Evolutionary conservation across 345 rosid genomes (phyloP).

Genomic region (Leavenworthia alabamica): DNA sequence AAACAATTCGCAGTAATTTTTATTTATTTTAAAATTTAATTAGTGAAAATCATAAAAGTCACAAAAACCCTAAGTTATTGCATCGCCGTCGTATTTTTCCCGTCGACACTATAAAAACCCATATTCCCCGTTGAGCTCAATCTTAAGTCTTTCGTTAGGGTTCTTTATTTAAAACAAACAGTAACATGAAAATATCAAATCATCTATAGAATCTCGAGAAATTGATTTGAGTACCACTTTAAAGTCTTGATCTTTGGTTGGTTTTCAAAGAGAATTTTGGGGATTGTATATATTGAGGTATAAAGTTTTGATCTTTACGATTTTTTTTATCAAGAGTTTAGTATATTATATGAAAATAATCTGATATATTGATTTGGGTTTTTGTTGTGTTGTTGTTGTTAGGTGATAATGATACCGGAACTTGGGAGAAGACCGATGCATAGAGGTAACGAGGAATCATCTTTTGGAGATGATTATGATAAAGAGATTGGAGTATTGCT

Average conservation of each 20-base stretch:
- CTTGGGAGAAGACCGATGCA: constrained; percentile 54
- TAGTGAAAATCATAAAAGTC: constrained; percentile 20
- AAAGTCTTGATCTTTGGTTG: constrained; percentile 40
- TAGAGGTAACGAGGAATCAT: constrained; percentile 54
- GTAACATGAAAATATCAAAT: constrained; percentile 1
- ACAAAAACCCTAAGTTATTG: constrained; percentile 95
- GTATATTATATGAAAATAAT: background rate
- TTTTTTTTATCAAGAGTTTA: constrained; percentile 10
- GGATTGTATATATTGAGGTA: constrained; percentile 33
- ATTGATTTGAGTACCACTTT: constrained; percentile 18
- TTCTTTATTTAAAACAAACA: constrained; percentile 6
- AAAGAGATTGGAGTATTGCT: constrained; percentile 57
- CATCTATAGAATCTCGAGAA: background rate
- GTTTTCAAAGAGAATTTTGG: constrained; percentile 22
- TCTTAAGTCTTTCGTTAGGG: constrained; percentile 17
- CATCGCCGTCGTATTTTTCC: constrained; percentile 85
- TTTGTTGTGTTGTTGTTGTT: constrained; percentile 10
- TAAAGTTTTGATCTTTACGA: constrained; percentile 31
- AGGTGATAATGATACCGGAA: constrained; percentile 54
- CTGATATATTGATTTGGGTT: constrained; percentile 10
- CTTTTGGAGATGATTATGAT: constrained; percentile 68
- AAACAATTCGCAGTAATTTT: background rate
- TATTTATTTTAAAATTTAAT: constrained; percentile 30
- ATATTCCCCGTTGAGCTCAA: constrained; percentile 3
- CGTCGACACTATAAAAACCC: constrained; percentile 34